Evolutionary conservation across 441 rosid genomes (phyloP), one percentile per base, ranked within the genome.

Genomic region (Melastoma candidum): DNA sequence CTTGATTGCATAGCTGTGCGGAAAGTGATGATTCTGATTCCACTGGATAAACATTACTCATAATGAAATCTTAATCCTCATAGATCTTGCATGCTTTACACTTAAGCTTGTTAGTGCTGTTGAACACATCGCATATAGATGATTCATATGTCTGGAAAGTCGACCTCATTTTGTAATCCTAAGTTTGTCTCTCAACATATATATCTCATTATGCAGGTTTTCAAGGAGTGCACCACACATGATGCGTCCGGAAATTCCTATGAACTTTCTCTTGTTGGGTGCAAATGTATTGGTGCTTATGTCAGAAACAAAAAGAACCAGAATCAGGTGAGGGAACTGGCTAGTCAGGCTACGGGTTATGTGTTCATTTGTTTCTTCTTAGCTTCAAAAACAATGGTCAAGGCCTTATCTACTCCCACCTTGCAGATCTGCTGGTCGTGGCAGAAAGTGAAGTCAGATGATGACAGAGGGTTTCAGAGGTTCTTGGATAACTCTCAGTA

Each of bases 251-350:
- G 94, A 58, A 75, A 80, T 62, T 74, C 80, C 29, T 94, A 58
- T 69, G 96, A 87, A 66, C 92, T 90, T 54, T 84, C 95, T 55
- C 77, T 90, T 64, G 63, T 83, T 48, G 75, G 97, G 53, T 79
- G 78, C 84, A 87, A 89, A 73, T 87, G 99, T 79, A 90, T 94
- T 59, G 88, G 97, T 59, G 99, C 99, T 71, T 94, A 90, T 68
- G 99, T 90, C 71, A 78, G 79, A 69, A 83, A 68, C 83, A 87
- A 94, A 70, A 94, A 83, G 73, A 83, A 87, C 72, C 97, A 87
- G 67, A 94, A 94, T 71, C 97, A 94, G 96, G 99, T 51, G 76
- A 68, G 24, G 32, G 12, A 53, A 39, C 56, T 17, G 10, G 24
- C 46, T 10, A 39, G 44, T 29, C 46, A 32, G 32, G 41, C 22